Conservation (phyloP, 1,284 basidiomycete genomes). For the Coniferiporia sulphurascens region DNA sequence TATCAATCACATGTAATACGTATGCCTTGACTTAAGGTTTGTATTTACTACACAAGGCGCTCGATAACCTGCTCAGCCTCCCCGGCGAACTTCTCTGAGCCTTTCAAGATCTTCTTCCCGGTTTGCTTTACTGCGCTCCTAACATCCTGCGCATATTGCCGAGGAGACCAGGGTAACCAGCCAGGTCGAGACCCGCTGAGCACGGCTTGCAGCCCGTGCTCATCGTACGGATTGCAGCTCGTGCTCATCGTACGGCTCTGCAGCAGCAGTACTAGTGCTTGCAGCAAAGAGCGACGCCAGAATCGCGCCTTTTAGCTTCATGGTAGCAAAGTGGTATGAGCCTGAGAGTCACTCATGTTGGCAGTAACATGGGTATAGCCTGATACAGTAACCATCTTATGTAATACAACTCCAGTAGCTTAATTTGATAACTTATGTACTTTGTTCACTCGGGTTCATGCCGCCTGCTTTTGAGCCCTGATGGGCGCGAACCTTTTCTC, state of each 20-base stretch:
- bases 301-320: conserved; percentile 7
- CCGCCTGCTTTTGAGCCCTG: not conserved
- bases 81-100: conserved; percentile 8
- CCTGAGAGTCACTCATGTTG: not conserved
- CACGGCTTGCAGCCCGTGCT: too few relatives aligned
- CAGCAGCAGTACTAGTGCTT: not conserved
- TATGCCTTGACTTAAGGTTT: too few relatives aligned
- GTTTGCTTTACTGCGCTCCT: not conserved
- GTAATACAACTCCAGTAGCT: not conserved
- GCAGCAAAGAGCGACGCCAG: conserved; percentile 4
- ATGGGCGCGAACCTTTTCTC: not conserved
- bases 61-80: conserved; percentile 28
- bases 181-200: conserved; percentile 1
- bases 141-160: conserved; percentile 7
- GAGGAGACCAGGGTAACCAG: not conserved
- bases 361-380: not conserved
- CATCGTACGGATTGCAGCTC: too few relatives aligned
- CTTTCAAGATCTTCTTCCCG: conserved; percentile 11
- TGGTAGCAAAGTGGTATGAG: not conserved
- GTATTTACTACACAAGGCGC: conserved; percentile 39
- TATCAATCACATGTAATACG: too few relatives aligned
- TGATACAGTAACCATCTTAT: not conserved
- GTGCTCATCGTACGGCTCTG: conserved; percentile 1
- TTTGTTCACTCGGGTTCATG: not conserved
- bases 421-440: too few relatives aligned